Conservation (phyloP, 257 asterid species). For the Nicotiana otophora region DNA sequence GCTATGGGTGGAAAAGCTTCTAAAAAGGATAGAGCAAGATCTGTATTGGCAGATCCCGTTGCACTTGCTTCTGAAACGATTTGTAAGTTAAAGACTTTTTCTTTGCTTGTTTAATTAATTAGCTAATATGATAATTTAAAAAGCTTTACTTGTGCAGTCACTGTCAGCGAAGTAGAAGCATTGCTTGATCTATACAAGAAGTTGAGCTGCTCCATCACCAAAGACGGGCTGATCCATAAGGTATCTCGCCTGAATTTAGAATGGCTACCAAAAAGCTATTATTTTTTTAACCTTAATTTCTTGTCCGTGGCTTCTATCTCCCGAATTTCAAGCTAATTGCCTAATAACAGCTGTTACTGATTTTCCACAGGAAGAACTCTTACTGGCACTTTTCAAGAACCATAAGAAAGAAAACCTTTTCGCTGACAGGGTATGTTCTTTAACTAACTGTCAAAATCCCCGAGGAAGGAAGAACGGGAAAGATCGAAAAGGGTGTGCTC, state of each 20-base stretch:
- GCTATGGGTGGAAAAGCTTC: slow-evolving; percentile 17
- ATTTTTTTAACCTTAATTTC: not conserved
- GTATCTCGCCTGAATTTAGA: not conserved
- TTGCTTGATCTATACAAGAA: slow-evolving; percentile 17
- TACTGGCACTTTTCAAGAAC: slow-evolving; percentile 21
- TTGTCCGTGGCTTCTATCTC: not conserved
- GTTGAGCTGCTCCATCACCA: slow-evolving; percentile 11
- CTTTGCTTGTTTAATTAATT: not conserved
- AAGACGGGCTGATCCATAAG: slow-evolving; percentile 21
- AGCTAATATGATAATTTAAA: not conserved
- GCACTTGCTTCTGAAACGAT: slow-evolving; percentile 25
- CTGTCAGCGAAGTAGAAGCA: slow-evolving; percentile 16
- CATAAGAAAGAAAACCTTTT: slow-evolving; percentile 18
- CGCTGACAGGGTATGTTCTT: slow-evolving; percentile 17
- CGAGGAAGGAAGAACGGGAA: not conserved
- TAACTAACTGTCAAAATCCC: not conserved
- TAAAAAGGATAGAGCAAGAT: not conserved
- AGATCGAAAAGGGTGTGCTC: not conserved
- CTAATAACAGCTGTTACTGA: not conserved
- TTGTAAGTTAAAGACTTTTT: not conserved
- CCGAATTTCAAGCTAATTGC: not conserved
- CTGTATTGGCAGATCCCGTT: slow-evolving; percentile 7
- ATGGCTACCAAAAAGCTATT: not conserved
- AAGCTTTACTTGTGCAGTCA: slow-evolving; percentile 5
- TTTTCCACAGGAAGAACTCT: slow-evolving; percentile 20